Conservation (phyloP, 2,329 filamentous ascomycete species). For the Aspergillus bombycis region DNA sequence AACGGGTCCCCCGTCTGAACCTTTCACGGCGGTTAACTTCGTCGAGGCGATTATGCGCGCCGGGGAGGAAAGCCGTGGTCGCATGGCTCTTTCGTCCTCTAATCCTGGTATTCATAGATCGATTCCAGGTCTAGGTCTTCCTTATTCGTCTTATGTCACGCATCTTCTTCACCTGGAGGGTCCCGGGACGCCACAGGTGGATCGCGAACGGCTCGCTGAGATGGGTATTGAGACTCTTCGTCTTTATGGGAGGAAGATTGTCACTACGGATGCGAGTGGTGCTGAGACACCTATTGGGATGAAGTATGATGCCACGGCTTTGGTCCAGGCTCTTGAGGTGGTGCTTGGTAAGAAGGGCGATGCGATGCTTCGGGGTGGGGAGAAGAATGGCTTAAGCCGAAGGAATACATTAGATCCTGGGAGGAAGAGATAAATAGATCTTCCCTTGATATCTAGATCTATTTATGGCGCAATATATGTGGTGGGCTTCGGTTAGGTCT, state of each 20-base stretch:
- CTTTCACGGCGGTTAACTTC: conserved; percentile 79
- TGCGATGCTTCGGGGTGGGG: conserved; percentile 46
- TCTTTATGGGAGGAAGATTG: conserved; percentile 70
- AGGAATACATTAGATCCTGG: conserved; percentile 60
- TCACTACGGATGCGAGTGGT: conserved; percentile 36
- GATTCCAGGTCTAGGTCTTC: conserved; percentile 34
- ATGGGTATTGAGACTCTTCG: conserved; percentile 77
- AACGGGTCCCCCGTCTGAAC: conserved; percentile 68
- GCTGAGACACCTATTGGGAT: conserved; percentile 57
- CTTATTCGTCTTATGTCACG: conserved; percentile 73
- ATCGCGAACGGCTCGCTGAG: conserved; percentile 63
- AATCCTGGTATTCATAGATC: conserved; percentile 6
- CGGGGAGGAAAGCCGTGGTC: conserved; percentile 67
- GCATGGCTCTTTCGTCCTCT: conserved; percentile 23
- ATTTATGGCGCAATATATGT: neutral
- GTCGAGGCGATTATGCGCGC: conserved; percentile 77
- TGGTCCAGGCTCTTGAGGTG: conserved; percentile 75
- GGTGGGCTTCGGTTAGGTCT: neutral
- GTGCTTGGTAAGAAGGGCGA: conserved; percentile 71
- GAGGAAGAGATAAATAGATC: conserved; percentile 21
- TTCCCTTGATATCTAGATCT: neutral
- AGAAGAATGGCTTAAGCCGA: conserved; percentile 51
- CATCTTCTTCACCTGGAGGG: conserved; percentile 82
- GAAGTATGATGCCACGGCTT: conserved; percentile 74
- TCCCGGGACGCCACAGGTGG: conserved; percentile 68